A percentile compares a stretch with the other conserved stretches of the same genome.
Conservation (phyloP, 768 basidiomycete genomes). For the Lyophyllum semitale region DNA sequence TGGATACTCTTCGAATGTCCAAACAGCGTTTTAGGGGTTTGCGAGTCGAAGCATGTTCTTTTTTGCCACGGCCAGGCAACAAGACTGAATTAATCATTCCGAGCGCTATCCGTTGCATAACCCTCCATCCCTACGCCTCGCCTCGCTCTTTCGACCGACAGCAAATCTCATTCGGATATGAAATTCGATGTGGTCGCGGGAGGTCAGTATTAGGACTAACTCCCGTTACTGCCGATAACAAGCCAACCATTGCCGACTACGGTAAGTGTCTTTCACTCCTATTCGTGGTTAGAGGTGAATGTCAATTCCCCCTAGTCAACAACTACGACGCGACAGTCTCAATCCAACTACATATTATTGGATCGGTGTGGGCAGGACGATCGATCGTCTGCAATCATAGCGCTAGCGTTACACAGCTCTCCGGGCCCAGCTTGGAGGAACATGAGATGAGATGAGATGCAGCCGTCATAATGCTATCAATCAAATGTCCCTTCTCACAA, state of each 20-base stretch:
- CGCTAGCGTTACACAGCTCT: neutral
- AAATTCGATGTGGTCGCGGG: neutral
- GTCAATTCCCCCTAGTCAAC: slow-evolving; percentile 31
- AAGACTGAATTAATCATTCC: neutral
- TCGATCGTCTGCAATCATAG: neutral
- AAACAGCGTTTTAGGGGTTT: too few relatives aligned
- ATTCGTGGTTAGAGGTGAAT: neutral
- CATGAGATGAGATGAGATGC: too few relatives aligned
- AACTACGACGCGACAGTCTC: slow-evolving; percentile 31
- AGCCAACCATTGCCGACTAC: slow-evolving; percentile 53
- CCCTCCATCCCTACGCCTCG: neutral
- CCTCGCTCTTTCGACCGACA: neutral
- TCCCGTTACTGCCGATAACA: slow-evolving; percentile 62
- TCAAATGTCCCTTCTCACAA: too few relatives aligned
- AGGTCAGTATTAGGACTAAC: slow-evolving; percentile 47
- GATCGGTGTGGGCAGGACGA: neutral
- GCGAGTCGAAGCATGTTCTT: too few relatives aligned
- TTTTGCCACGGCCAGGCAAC: too few relatives aligned
- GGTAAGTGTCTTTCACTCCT: slow-evolving; percentile 29
- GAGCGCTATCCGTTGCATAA: slow-evolving; percentile 5
- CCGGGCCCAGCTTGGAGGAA: too few relatives aligned
- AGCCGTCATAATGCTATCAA: too few relatives aligned
- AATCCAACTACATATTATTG: slow-evolving; percentile 64
- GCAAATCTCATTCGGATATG: neutral
- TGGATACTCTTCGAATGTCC: too few relatives aligned